phyloP scores from a whole-genome alignment of 805 yeast genomes.

The Candida nanaspora region DNA sequence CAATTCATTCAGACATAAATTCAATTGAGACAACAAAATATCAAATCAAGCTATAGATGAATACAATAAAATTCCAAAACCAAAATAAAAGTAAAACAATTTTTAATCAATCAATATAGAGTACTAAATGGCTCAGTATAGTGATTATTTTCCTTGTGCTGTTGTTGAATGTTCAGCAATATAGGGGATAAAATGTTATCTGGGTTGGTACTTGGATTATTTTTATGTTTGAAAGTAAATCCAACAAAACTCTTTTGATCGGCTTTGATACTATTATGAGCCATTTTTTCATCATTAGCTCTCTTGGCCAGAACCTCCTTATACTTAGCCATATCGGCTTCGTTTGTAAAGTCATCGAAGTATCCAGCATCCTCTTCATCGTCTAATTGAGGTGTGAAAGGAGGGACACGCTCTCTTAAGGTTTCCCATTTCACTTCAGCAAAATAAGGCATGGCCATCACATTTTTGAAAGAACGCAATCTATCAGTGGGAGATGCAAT shows the following conservation, averaged over 20 bases:
- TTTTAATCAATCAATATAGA: conserved; percentile 20
- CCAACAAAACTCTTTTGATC: conserved; percentile 80
- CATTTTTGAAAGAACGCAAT: conserved; percentile 71
- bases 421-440: conserved; percentile 73
- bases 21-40: too few relatives aligned
- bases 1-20: too few relatives aligned
- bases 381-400: conserved; percentile 94
- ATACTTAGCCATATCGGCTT: conserved; percentile 94
- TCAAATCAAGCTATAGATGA: too few relatives aligned
- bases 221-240: conserved; percentile 87
- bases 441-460: conserved; percentile 74
- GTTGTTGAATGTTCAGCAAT: conserved; percentile 16
- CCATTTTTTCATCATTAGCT: conserved; percentile 72
- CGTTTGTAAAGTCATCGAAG: conserved; percentile 95
- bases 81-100: too few relatives aligned
- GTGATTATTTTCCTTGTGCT: conserved; percentile 16
- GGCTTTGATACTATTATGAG: conserved; percentile 54
- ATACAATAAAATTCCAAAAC: too few relatives aligned
- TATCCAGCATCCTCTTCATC: conserved; percentile 98
- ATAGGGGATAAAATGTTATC: conserved; percentile 26
- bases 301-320: conserved; percentile 95
- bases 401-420: conserved; percentile 71
- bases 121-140: conserved; percentile 29
- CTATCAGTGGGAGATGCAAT: conserved; percentile 77
- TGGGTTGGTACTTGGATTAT: conserved; percentile 44